Percentiles rank a stretch among this genome's conserved stretches.
Conservation (phyloP, 257 asterid genomes). For the Solanum peruvianum region DNA sequence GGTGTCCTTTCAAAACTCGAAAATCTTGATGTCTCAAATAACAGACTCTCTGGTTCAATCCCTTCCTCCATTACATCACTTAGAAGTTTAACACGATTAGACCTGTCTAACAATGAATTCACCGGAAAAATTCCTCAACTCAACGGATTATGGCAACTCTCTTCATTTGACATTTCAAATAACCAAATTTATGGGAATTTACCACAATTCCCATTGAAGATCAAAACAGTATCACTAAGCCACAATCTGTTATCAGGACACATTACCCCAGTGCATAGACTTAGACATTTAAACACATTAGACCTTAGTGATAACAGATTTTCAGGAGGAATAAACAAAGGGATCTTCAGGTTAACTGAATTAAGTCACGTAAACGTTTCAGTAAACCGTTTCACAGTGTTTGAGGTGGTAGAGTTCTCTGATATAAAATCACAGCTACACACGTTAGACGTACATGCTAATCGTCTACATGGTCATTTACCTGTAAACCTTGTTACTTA, state of each 20-base stretch:
- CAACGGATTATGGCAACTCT: conserved; percentile 29
- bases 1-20: conserved; percentile 16
- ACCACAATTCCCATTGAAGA: conserved; percentile 20
- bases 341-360: conserved; percentile 19
- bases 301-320: conserved; percentile 35
- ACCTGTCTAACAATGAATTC: conserved; percentile 19
- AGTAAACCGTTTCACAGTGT: conserved; percentile 13
- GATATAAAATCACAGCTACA: conserved; percentile 12
- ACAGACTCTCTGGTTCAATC: conserved; percentile 28
- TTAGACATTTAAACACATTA: conserved; percentile 7
- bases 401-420: conserved; percentile 5
- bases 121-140: conserved; percentile 34
- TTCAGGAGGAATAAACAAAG: conserved; percentile 18
- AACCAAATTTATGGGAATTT: conserved; percentile 32
- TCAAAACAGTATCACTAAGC: conserved; percentile 7
- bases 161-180: conserved; percentile 18
- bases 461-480: conserved; percentile 25
- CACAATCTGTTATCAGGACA: conserved; percentile 30
- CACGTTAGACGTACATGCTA: conserved; percentile 13
- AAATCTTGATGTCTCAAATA: conserved; percentile 17
- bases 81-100: conserved; percentile 12
- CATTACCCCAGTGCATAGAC: conserved; percentile 12
- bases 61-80: conserved; percentile 11
- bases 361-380: conserved; percentile 14
- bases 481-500: conserved; percentile 22